Percentiles rank a stretch among this genome's conserved stretches.
Conservation (phyloP, 306 rosid genomes). For the Erythrophleum fordii region DNA sequence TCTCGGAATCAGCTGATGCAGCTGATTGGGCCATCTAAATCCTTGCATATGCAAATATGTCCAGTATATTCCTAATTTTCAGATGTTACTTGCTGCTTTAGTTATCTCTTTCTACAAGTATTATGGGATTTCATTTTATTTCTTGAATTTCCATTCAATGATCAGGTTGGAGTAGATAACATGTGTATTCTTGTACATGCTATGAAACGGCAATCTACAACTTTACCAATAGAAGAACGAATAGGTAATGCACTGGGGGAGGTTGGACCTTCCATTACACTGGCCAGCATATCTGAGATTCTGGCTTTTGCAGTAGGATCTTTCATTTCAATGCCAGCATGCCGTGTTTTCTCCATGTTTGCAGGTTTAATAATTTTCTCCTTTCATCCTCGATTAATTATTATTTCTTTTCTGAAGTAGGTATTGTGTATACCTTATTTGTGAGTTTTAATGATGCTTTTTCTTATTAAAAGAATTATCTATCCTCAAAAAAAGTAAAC, state of each 20-base stretch:
- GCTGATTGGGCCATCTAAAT: constrained; percentile 2
- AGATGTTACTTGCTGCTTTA: constrained; percentile 1
- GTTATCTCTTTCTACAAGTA: constrained; percentile 30
- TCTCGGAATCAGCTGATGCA: not conserved
- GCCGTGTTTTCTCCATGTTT: constrained; percentile 98
- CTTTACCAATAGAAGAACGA: constrained; percentile 73
- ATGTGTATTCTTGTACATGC: constrained; percentile 98
- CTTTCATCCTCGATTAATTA: constrained; percentile 2
- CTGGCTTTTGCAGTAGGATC: constrained; percentile 96
- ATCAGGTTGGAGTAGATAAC: constrained; percentile 98
- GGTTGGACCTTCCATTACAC: constrained; percentile 96
- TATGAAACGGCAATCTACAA: constrained; percentile 77
- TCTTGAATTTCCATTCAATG: constrained; percentile 38
- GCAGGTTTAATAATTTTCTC: constrained; percentile 67
- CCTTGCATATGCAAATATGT: constrained; percentile 1
- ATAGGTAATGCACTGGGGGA: constrained; percentile 86
- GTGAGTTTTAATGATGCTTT: not conserved
- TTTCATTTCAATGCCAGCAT: constrained; percentile 96
- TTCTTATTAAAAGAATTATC: not conserved
- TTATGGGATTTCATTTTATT: constrained; percentile 25
- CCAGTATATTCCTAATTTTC: not conserved
- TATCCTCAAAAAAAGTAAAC: constrained; percentile 9
- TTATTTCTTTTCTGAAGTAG: not conserved
- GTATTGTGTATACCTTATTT: not conserved
- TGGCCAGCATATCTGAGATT: constrained; percentile 92